Evolutionary conservation across 257 asterid genomes (phyloP).

Genomic region (Solanum chilense): DNA sequence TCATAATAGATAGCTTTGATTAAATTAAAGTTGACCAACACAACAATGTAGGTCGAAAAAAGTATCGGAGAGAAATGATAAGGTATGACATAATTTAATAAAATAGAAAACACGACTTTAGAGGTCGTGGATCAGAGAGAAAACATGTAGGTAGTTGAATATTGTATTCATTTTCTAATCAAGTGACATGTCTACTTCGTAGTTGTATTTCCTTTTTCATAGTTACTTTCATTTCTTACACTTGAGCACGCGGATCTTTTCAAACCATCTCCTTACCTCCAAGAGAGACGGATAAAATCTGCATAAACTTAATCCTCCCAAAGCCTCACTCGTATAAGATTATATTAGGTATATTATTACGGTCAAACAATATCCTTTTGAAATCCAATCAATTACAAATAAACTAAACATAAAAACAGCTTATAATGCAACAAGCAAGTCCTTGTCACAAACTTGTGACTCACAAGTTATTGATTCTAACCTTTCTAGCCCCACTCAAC

Average conservation of each 20-base stretch:
- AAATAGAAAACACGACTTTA: fast-evolving
- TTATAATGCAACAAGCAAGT: neutral
- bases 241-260: too few species aligned
- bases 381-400: too few species aligned
- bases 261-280: neutral
- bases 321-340: neutral
- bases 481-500: neutral
- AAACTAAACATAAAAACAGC: too few species aligned
- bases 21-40: neutral
- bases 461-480: neutral
- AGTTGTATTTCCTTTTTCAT: neutral
- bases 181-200: neutral
- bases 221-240: neutral
- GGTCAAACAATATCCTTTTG: neutral
- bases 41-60: neutral
- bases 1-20: neutral
- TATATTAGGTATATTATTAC: neutral
- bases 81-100: neutral
- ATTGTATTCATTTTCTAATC: too few species aligned
- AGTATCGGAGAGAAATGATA: neutral
- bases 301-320: neutral
- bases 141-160: neutral
- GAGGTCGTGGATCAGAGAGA: too few species aligned
- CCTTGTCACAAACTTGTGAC: neutral
- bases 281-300: neutral